Conservation (phyloP, 768 basidiomycete species). For the Obba rivulosa region DNA sequence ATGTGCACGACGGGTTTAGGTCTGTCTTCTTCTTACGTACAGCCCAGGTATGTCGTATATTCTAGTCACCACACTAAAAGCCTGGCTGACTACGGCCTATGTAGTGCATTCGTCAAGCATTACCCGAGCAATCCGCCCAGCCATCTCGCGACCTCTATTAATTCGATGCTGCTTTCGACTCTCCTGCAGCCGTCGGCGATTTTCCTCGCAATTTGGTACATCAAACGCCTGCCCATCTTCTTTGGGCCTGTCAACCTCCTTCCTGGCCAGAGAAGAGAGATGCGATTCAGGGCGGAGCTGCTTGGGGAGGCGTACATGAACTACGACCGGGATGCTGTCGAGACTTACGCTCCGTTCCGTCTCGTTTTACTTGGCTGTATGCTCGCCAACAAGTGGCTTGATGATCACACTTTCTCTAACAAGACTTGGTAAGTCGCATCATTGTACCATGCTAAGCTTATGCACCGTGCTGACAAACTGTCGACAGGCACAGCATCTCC, state of each 20-base stretch:
- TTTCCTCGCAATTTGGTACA: conserved; percentile 78
- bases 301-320: conserved; percentile 43
- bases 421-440: conserved; percentile 66
- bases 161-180: conserved; percentile 72
- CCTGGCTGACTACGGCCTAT: background rate
- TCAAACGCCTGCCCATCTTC: conserved; percentile 68
- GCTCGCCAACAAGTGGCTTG: conserved; percentile 86
- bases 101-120: conserved; percentile 25
- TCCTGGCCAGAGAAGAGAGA: conserved; percentile 50
- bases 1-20: conserved; percentile 69
- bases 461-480: background rate
- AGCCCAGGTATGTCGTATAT: conserved; percentile 51
- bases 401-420: conserved; percentile 86
- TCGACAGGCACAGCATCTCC: conserved; percentile 70
- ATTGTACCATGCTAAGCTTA: background rate
- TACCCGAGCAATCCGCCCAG: conserved; percentile 45
- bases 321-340: conserved; percentile 44
- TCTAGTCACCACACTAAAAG: background rate
- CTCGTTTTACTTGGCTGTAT: conserved; percentile 76
- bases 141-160: conserved; percentile 56
- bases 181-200: conserved; percentile 78
- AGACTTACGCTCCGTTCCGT: conserved; percentile 63
- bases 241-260: conserved; percentile 49
- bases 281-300: conserved; percentile 58
- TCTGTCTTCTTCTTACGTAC: conserved; percentile 48